Conservation (phyloP, 2,329 filamentous ascomycete species). For the Scedosporium dehoogii region DNA sequence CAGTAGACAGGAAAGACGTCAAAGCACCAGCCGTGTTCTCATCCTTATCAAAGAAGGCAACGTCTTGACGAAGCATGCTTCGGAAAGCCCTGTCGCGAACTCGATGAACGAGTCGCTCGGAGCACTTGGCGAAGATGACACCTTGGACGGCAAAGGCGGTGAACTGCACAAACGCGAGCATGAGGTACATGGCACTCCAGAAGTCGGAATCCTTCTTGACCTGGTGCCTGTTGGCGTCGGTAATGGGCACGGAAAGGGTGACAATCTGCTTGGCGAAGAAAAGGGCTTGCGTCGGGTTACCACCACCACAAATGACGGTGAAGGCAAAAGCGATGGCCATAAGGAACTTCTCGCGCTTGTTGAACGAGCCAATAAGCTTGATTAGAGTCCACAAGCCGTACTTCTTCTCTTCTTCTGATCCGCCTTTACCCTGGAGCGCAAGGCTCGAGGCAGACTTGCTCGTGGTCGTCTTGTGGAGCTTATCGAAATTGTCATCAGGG, state of each 20-base stretch:
- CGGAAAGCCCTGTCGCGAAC: constrained; percentile 78
- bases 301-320: constrained; percentile 68
- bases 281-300: constrained; percentile 63
- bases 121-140: constrained; percentile 69
- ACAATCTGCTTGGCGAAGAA: constrained; percentile 86
- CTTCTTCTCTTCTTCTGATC: constrained; percentile 38
- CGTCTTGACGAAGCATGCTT: constrained; percentile 83
- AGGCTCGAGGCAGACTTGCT: constrained; percentile 59
- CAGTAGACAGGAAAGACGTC: constrained; percentile 79
- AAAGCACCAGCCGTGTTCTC: constrained; percentile 84
- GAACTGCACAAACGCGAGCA: constrained; percentile 68
- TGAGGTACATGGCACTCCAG: constrained; percentile 82
- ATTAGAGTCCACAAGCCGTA: constrained; percentile 69
- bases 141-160: constrained; percentile 61
- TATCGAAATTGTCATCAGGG: constrained; percentile 50
- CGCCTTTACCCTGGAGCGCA: constrained; percentile 47
- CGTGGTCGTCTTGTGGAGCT: constrained; percentile 45
- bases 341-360: constrained; percentile 57
- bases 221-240: constrained; percentile 36
- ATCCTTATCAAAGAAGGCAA: constrained; percentile 81
- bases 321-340: constrained; percentile 69
- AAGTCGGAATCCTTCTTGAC: constrained; percentile 68
- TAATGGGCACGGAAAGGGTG: constrained; percentile 48
- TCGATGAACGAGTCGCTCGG: constrained; percentile 75
- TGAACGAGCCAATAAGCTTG: constrained; percentile 72